A percentile compares a stretch with the other conserved stretches of the same genome.
Evolutionary conservation across 2,329 filamentous ascomycete genomes (phyloP).

Genomic region (Cordyceps pruinosa): DNA sequence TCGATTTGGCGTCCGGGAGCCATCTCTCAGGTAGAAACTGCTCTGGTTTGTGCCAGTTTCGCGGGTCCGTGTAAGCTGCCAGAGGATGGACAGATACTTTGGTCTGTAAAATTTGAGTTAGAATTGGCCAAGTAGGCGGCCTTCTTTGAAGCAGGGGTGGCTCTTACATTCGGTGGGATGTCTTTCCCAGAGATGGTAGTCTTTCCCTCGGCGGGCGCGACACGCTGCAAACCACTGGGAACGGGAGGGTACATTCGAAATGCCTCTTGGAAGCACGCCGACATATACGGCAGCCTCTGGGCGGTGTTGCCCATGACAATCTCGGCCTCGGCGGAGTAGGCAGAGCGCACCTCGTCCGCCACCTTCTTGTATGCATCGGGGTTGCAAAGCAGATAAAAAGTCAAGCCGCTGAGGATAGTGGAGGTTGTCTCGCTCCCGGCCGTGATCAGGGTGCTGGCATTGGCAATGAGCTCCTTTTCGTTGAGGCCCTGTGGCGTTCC

Average conservation of each 20-base stretch:
- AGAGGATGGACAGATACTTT: not conserved
- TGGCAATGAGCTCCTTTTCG: not conserved
- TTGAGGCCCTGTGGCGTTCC: not conserved
- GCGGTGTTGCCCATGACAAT: not conserved
- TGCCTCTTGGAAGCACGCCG: not conserved
- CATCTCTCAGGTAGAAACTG: not conserved
- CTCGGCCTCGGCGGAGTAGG: not conserved
- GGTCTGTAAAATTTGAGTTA: not conserved
- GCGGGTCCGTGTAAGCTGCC: not conserved
- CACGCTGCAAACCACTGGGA: not conserved
- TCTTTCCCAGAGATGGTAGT: not conserved
- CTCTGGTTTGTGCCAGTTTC: not conserved
- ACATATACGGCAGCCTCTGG: not conserved
- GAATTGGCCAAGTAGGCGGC: not conserved
- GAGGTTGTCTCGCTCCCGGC: not conserved
- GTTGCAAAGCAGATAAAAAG: not conserved
- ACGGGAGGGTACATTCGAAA: not conserved
- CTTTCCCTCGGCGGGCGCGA: not conserved
- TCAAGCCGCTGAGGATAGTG: not conserved
- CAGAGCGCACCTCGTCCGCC: not conserved
- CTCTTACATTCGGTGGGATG: not conserved
- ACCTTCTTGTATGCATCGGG: not conserved
- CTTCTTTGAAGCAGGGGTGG: not conserved
- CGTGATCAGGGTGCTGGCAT: not conserved
- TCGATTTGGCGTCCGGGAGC: not conserved